Percentiles rank a stretch among this genome's conserved stretches.
These are phyloP conservation scores for Phytopythium ostracodes DNA, from an alignment of 352 stramenopile genomes.

Conservation along the genomic window DNA sequence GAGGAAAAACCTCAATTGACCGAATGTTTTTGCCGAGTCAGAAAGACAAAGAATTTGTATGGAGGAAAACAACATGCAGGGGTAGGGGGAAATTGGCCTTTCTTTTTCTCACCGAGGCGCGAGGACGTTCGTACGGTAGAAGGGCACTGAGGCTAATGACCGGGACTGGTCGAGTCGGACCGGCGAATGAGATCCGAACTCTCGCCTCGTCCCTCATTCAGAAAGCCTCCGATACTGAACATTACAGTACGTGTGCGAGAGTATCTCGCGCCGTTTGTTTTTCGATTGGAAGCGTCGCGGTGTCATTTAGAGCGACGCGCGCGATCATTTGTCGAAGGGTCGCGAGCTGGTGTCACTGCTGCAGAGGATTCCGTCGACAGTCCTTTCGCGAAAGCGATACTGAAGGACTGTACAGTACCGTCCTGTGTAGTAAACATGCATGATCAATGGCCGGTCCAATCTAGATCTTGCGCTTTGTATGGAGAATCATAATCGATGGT, in stretches of 20 bases:
- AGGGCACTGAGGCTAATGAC: neutral
- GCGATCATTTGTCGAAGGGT: conserved; percentile 2
- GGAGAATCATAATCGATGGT: neutral
- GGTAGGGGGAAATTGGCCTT: neutral
- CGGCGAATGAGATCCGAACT: neutral
- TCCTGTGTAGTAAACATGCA: neutral
- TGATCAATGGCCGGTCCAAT: neutral
- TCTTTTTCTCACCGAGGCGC: neutral
- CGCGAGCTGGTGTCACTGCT: neutral
- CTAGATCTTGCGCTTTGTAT: neutral
- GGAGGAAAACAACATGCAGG: neutral
- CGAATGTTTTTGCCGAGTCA: conserved; percentile 1
- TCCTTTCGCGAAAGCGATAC: too few species aligned
- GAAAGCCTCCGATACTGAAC: neutral
- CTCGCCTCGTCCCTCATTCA: neutral
- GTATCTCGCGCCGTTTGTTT: too few species aligned
- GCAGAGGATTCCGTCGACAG: neutral
- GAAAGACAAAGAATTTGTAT: neutral
- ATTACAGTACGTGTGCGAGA: neutral
- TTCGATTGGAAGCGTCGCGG: neutral
- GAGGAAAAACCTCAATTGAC: neutral
- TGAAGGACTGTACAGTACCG: neutral
- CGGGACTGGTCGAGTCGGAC: conserved; percentile 1
- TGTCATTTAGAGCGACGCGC: neutral
- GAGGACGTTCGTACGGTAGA: neutral